Conservation (phyloP, 176 grass and related monocot genomes). For the Urochloa ruziziensis region DNA sequence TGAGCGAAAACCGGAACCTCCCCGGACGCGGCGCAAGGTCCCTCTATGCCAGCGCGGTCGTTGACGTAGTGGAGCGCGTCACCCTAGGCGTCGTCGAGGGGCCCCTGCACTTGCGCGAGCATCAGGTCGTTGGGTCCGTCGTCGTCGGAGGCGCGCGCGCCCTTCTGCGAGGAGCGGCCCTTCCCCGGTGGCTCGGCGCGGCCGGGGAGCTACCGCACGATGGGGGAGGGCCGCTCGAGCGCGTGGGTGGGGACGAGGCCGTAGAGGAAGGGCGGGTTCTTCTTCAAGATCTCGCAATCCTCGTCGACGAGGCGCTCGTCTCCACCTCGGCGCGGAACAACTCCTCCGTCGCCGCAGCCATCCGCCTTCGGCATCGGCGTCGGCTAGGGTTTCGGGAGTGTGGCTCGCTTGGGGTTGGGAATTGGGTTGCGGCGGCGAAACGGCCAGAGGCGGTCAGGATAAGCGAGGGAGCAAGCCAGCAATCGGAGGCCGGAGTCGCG, state of each 20-base stretch:
- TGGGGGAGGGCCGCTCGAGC: conserved; percentile 77
- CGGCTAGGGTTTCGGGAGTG: conserved; percentile 1
- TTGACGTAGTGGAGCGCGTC: conserved; percentile 67
- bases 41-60: conserved; percentile 64
- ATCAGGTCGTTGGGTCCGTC: conserved; percentile 90
- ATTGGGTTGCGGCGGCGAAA: conserved; percentile 10
- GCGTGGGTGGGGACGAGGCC: conserved; percentile 82
- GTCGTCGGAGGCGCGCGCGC: conserved; percentile 73
- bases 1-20: conserved; percentile 26
- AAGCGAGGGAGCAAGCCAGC: too few relatives aligned
- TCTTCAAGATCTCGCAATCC: conserved; percentile 99
- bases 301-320: conserved; percentile 75
- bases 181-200: conserved; percentile 65
- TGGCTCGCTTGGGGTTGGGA: not conserved
- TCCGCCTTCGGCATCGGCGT: conserved; percentile 53
- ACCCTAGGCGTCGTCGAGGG: conserved; percentile 66
- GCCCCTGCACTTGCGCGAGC: conserved; percentile 78
- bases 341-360: conserved; percentile 46
- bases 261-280: conserved; percentile 90
- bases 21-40: conserved; percentile 52
- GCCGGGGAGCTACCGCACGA: conserved; percentile 79
- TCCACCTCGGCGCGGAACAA: conserved; percentile 72
- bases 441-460: conserved; percentile 23
- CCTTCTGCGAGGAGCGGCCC: conserved; percentile 81
- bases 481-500: too few relatives aligned